Conservation (phyloP, 164 flowering plant species). For the Saururus chinensis region DNA sequence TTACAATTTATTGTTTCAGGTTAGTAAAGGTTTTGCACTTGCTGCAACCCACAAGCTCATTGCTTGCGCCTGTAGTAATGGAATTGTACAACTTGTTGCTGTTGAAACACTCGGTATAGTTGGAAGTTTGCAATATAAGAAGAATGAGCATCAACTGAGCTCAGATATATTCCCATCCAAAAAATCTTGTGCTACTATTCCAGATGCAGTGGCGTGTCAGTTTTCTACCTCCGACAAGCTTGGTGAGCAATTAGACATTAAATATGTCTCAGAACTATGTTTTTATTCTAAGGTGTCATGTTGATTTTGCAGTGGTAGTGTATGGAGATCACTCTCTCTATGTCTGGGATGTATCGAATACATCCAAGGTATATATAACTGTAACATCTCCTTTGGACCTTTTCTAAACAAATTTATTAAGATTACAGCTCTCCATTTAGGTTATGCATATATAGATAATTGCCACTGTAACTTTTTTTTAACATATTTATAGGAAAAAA, state of each 20-base stretch:
- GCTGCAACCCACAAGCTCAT: slow-evolving; percentile 38
- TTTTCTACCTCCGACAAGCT: slow-evolving; percentile 53
- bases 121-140: slow-evolving; percentile 32
- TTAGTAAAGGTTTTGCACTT: slow-evolving; percentile 45
- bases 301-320: slow-evolving; percentile 47
- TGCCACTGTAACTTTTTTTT: not conserved
- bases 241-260: slow-evolving; percentile 26
- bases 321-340: slow-evolving; percentile 64
- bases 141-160: slow-evolving; percentile 10
- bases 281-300: too few species aligned
- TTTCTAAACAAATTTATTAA: not conserved
- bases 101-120: slow-evolving; percentile 26
- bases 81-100: slow-evolving; percentile 43
- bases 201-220: slow-evolving; percentile 78
- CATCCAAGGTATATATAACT: slow-evolving; percentile 29
- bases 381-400: not conserved
- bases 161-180: not conserved
- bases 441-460: not conserved
- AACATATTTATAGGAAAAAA: too few species aligned
- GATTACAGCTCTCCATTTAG: not conserved
- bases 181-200: slow-evolving; percentile 20
- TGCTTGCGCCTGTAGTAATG: slow-evolving; percentile 77
- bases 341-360: slow-evolving; percentile 52
- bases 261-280: too few species aligned
- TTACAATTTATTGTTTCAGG: too few species aligned